phyloP scores from a whole-genome alignment of 192 early-diverging fungal genomes.

The Neocallimastix lanati region DNA sequence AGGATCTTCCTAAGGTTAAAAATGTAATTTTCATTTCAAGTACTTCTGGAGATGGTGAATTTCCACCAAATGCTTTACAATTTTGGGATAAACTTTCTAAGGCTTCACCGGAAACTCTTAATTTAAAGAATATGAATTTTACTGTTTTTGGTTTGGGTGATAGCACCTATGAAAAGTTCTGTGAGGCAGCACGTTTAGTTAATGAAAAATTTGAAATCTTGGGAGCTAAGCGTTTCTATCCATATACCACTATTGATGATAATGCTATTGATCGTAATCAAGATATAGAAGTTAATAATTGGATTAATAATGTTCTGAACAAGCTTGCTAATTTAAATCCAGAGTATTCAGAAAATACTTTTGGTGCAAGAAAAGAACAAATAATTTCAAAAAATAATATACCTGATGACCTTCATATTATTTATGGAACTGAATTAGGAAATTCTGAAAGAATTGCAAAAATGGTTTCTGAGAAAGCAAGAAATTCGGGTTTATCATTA shows the following conservation, averaged over 20 bases:
- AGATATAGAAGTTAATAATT: not conserved
- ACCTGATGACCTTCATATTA: conserved; percentile 12
- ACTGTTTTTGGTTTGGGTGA: conserved; percentile 86
- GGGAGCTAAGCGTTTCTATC: not conserved
- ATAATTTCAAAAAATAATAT: too few species aligned
- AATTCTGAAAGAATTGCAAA: conserved; percentile 71
- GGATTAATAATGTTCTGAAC: not conserved
- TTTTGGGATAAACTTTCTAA: conserved; percentile 61
- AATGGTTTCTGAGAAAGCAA: conserved; percentile 60
- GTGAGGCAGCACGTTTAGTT: not conserved
- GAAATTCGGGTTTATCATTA: conserved; percentile 40
- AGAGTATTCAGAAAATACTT: not conserved
- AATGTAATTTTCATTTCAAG: conserved; percentile 60
- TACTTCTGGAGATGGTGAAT: conserved; percentile 93
- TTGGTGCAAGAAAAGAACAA: not conserved
- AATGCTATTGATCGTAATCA: not conserved
- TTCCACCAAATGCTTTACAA: conserved; percentile 78
- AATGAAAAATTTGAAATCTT: not conserved
- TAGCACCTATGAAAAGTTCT: not conserved
- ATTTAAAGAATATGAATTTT: conserved; percentile 47
- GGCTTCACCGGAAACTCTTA: conserved; percentile 31
- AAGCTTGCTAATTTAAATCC: not conserved
- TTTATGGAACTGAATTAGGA: conserved; percentile 84
- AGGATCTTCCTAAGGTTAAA: conserved; percentile 58
- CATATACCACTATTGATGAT: not conserved